Evolutionary conservation across 2,329 filamentous ascomycete genomes (phyloP), one percentile per base, ranked within the genome.

Genomic region (Exophiala aquamarina): DNA sequence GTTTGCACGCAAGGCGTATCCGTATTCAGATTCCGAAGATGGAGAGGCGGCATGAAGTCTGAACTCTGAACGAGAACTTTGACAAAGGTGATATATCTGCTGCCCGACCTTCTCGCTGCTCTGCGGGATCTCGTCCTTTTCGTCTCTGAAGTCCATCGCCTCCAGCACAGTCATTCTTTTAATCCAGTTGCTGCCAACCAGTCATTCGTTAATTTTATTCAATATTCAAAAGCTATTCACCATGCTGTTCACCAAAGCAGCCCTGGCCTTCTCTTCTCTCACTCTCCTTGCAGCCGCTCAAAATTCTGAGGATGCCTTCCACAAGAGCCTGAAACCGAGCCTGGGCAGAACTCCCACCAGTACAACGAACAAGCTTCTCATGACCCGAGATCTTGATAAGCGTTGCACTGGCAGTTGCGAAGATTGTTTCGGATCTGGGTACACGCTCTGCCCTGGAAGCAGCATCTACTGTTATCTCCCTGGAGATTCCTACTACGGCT

Each of bases 401-500:
- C 50, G 54, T 13, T 56, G 53, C 37, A 41, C 47, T 18, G 54
- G 54, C 31, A 47, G 34, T 11, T 56, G 54, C 23, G 47, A 32
- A n/a, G 44, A 56, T 42, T 56, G 54, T 31, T 56, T 56, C 31
- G 54, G 54, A 5, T 13, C 19, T 7, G 54, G 54, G n/a, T 56
- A 54, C 31, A 56, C 44, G 3, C 47, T 51, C 15, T 56, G 54
- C 35, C 54, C 54, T 3, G 44, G 32, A 7, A 49, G 46, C 21
- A 43, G 14, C 4, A 47, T 47, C 21, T 51, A 37, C 42, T 56
- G 54, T 44, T 56, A 56, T 31, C 38, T 48, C 10, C 54, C 54
- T 23, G 54, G 50, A 28, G 50, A 53, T 33, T 7, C 21, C 11
- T 13, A 32, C 23, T 56, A 56, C 19, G 54, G 54, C 17, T 35